Conservation (phyloP, 306 rosid genomes). For the Vigna angularis region DNA sequence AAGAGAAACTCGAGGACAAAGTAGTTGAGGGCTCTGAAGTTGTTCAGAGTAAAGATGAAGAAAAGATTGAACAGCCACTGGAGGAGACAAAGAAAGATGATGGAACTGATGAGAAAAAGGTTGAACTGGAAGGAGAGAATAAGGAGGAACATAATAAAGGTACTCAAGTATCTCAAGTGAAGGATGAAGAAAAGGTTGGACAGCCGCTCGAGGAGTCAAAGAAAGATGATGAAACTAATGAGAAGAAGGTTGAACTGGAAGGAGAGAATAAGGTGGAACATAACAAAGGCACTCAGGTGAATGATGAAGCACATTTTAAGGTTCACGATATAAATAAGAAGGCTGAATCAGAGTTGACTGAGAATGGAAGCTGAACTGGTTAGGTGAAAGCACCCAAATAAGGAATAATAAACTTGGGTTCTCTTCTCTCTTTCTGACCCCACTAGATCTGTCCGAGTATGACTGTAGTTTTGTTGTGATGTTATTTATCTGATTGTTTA, state of each 20-base stretch:
- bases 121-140: constrained; percentile 59
- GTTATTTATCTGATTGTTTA: constrained; percentile 69
- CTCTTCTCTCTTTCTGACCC: constrained; percentile 58
- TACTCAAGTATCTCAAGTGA: constrained; percentile 49
- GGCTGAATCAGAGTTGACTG: constrained; percentile 56
- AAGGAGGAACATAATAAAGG: constrained; percentile 48
- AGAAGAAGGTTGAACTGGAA: constrained; percentile 54
- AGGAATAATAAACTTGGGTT: constrained; percentile 45
- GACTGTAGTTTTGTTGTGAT: constrained; percentile 66
- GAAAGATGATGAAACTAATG: constrained; percentile 49
- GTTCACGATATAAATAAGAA: constrained; percentile 51
- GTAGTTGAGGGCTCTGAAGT: constrained; percentile 60
- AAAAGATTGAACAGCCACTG: constrained; percentile 53
- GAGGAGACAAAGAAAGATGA: constrained; percentile 54
- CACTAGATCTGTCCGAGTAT: constrained; percentile 55
- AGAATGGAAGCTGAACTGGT: constrained; percentile 59
- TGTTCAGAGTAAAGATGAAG: constrained; percentile 54
- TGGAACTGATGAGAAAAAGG: constrained; percentile 49
- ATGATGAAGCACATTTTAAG: constrained; percentile 50
- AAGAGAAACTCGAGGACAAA: constrained; percentile 49
- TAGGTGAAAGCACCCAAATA: constrained; percentile 51
- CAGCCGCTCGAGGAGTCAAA: constrained; percentile 57
- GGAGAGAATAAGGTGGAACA: constrained; percentile 59
- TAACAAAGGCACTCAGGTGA: constrained; percentile 44
- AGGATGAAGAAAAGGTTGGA: constrained; percentile 55